Evolutionary conservation across 2,329 filamentous ascomycete genomes (phyloP).

Genomic region (Knoxdaviesia proteae): DNA sequence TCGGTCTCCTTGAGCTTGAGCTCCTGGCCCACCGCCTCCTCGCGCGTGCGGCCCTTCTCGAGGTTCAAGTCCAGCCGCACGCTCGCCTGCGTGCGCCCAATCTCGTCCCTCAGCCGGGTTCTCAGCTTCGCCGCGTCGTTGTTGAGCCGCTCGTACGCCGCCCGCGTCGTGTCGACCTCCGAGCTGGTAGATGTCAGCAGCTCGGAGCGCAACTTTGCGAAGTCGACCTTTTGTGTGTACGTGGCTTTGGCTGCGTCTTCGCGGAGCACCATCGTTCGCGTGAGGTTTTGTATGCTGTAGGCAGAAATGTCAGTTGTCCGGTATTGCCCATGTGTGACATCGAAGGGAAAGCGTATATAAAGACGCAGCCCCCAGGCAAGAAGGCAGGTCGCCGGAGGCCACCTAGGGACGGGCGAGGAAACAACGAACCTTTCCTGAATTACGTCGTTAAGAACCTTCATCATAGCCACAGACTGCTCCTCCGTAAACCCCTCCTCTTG

Average conservation of each 20-base stretch:
- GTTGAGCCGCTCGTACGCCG: conserved; percentile 75
- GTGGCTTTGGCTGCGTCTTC: conserved; percentile 75
- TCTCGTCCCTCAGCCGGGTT: conserved; percentile 75
- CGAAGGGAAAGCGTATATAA: neutral
- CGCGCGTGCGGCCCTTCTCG: conserved; percentile 87
- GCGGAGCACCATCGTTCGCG: conserved; percentile 89
- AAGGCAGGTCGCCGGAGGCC: neutral
- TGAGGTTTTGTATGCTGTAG: conserved; percentile 77
- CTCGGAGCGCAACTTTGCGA: conserved; percentile 89
- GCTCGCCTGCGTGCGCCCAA: conserved; percentile 80
- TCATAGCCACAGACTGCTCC: conserved; percentile 91
- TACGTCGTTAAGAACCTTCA: conserved; percentile 89
- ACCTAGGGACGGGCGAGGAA: neutral
- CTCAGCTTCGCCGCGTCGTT: conserved; percentile 92
- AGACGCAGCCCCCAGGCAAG: neutral
- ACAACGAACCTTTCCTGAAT: conserved; percentile 64
- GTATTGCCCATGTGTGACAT: neutral
- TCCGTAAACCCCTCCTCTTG: conserved; percentile 88
- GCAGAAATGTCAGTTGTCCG: neutral
- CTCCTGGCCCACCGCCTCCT: conserved; percentile 91
- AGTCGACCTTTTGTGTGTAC: conserved; percentile 84
- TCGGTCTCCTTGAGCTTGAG: conserved; percentile 98
- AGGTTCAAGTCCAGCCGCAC: conserved; percentile 85
- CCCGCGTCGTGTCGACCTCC: conserved; percentile 71
- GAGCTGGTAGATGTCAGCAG: conserved; percentile 80